phyloP scores from a whole-genome alignment of 768 basidiomycete species.

The Tulasnella calospora region DNA sequence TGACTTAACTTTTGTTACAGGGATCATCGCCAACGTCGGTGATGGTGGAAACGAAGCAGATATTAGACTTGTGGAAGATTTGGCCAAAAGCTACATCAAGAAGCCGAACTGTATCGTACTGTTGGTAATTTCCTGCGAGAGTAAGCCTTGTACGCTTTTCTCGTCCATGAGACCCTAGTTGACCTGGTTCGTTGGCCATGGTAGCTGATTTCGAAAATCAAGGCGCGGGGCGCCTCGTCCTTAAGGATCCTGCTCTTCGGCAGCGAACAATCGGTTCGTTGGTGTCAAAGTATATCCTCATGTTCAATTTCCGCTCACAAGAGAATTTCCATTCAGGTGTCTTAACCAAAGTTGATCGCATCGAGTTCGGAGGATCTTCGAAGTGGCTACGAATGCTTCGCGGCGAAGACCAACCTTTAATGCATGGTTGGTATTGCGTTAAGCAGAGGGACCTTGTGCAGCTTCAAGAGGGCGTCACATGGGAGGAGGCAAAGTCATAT shows the following conservation, averaged over 20 bases:
- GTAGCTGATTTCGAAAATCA: conserved; percentile 78
- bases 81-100: conserved; percentile 15
- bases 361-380: conserved; percentile 50
- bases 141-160: neutral
- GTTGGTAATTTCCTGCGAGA: conserved; percentile 24
- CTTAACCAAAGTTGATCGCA: conserved; percentile 69
- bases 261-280: conserved; percentile 62
- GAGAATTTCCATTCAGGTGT: conserved; percentile 45
- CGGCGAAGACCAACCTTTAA: conserved; percentile 38
- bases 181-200: neutral
- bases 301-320: neutral
- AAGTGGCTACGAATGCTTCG: conserved; percentile 46
- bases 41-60: conserved; percentile 18
- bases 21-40: conserved; percentile 23
- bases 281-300: neutral
- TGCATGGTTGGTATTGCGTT: conserved; percentile 58
- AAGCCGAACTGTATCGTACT: conserved; percentile 16
- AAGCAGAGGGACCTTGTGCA: conserved; percentile 53
- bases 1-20: neutral
- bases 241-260: conserved; percentile 55
- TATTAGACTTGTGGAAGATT: conserved; percentile 14
- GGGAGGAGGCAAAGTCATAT: conserved; percentile 52
- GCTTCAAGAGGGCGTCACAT: conserved; percentile 50
- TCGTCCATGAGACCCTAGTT: neutral
- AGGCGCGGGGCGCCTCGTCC: conserved; percentile 61